Evolutionary conservation across 108 stramenopile genomes (phyloP).

Genomic region (Fragilaria radians): DNA sequence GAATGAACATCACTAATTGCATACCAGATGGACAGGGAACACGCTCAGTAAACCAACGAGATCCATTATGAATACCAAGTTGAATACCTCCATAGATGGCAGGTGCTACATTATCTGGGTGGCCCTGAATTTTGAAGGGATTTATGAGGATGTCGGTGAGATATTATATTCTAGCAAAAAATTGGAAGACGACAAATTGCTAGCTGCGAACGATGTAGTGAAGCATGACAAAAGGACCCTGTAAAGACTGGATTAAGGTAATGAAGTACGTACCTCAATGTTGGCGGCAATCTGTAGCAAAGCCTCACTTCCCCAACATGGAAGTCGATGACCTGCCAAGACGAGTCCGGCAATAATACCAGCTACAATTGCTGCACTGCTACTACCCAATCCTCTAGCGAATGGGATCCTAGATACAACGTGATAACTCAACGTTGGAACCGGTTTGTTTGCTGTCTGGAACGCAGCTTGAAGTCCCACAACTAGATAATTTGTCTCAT

Average conservation of each 20-base stretch:
- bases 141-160: background rate
- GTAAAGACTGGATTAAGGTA: too few relatives aligned
- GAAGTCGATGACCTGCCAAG: conserved; percentile 92
- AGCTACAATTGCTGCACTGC: conserved; percentile 96
- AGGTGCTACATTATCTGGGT: conserved; percentile 98
- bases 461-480: conserved; percentile 93
- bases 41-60: conserved; percentile 93
- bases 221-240: conserved; percentile 4
- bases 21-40: conserved; percentile 82
- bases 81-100: conserved; percentile 98
- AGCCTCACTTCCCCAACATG: conserved; percentile 93
- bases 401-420: conserved; percentile 92
- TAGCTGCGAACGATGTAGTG: background rate
- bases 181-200: background rate
- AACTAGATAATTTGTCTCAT: conserved; percentile 83
- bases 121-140: conserved; percentile 49
- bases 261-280: conserved; percentile 82
- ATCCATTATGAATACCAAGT: conserved; percentile 95
- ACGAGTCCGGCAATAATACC: conserved; percentile 97
- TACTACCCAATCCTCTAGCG: conserved; percentile 93
- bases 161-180: background rate
- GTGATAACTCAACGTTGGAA: conserved; percentile 89
- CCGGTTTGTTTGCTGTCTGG: conserved; percentile 85
- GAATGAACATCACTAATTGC: conserved; percentile 96
- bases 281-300: conserved; percentile 94